Evolutionary conservation across 192 early-diverging fungal genomes (phyloP).

Genomic region (Umbelopsis sp.): DNA sequence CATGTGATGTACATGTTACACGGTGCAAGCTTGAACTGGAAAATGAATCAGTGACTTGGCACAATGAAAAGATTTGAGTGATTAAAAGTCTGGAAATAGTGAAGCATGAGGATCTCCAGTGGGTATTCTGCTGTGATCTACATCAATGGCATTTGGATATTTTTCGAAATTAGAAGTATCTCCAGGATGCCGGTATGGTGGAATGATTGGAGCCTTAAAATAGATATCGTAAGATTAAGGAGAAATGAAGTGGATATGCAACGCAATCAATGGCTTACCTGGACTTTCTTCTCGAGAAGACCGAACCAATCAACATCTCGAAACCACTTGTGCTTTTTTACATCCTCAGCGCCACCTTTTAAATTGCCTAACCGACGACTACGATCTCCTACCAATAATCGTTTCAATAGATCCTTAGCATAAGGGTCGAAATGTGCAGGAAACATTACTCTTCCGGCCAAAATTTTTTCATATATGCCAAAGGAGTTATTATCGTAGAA

Average conservation of each 20-base stretch:
- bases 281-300: conserved; percentile 73
- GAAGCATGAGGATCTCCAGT: conserved; percentile 79
- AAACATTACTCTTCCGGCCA: conserved; percentile 87
- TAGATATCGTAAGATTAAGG: background rate
- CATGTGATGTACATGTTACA: conserved; percentile 3
- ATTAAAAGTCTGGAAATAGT: conserved; percentile 79
- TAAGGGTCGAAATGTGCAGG: conserved; percentile 83
- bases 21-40: background rate
- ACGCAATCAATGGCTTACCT: conserved; percentile 25
- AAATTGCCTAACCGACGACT: conserved; percentile 95
- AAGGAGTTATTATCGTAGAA: conserved; percentile 98
- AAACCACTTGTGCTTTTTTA: conserved; percentile 96
- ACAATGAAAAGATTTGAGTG: conserved; percentile 15
- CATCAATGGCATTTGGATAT: conserved; percentile 84
- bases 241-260: background rate
- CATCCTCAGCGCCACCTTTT: conserved; percentile 86
- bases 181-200: conserved; percentile 83
- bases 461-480: conserved; percentile 98
- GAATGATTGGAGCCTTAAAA: conserved; percentile 81
- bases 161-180: conserved; percentile 98
- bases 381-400: conserved; percentile 88
- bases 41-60: background rate
- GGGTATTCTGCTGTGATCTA: conserved; percentile 38
- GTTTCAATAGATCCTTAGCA: conserved; percentile 90
- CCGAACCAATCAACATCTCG: conserved; percentile 90